Percentiles rank a stretch among this genome's conserved stretches.
Evolutionary conservation across 768 basidiomycete species (phyloP).

Genomic region (Xerocomus brunneocitrinus): DNA sequence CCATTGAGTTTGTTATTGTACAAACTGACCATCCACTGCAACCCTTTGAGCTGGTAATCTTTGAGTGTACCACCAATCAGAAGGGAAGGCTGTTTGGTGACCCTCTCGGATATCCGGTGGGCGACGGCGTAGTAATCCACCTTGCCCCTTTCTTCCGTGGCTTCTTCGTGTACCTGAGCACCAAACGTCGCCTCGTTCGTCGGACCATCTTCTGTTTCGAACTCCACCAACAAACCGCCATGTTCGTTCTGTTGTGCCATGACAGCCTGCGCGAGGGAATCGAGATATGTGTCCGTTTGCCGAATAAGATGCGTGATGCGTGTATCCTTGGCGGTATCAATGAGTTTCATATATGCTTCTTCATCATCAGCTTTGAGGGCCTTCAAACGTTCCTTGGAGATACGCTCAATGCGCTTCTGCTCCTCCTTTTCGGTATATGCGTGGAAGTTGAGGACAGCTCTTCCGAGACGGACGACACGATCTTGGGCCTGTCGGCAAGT

Average conservation of each 20-base stretch:
- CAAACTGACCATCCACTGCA: slow-evolving; percentile 98
- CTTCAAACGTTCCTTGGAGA: slow-evolving; percentile 96
- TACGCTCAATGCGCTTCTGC: slow-evolving; percentile 91
- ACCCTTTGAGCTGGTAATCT: slow-evolving; percentile 90
- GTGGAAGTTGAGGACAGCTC: slow-evolving; percentile 81
- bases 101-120: slow-evolving; percentile 84
- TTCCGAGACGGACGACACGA: slow-evolving; percentile 60
- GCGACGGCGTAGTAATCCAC: slow-evolving; percentile 97
- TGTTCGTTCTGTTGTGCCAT: slow-evolving; percentile 84
- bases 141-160: slow-evolving; percentile 59
- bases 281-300: slow-evolving; percentile 93
- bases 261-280: slow-evolving; percentile 92
- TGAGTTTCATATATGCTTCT: slow-evolving; percentile 98
- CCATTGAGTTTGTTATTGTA: slow-evolving; percentile 96
- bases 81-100: slow-evolving; percentile 66
- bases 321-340: slow-evolving; percentile 98
- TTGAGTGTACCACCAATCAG: slow-evolving; percentile 87
- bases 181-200: slow-evolving; percentile 90
- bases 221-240: slow-evolving; percentile 38
- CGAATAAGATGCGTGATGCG: slow-evolving; percentile 94
- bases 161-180: slow-evolving; percentile 64
- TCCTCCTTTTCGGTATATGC: slow-evolving; percentile 94
- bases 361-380: slow-evolving; percentile 98
- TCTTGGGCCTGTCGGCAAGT: slow-evolving; percentile 63
- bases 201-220: slow-evolving; percentile 66